Base-by-base conservation (phyloP, 768 basidiomycete genomes). In the Tulasnella sp. region DNA sequence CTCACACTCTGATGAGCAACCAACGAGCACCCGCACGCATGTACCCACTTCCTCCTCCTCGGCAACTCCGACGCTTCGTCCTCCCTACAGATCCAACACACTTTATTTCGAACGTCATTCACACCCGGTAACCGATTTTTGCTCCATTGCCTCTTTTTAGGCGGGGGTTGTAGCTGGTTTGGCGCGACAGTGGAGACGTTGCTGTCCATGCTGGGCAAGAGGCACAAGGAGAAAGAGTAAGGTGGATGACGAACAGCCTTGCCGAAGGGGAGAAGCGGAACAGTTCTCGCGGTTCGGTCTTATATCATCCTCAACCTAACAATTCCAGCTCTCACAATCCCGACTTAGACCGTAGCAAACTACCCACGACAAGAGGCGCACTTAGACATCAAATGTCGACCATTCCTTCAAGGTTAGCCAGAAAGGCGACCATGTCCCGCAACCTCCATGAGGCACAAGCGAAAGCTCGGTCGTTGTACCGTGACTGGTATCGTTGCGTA, bases 401-500 rank as follows among this genome's bases (percentile, higher is more conserved):
- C 72, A 98, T 98, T 84, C 96, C 97, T 23, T 85, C 95, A 55
- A 91, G 97, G 46, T 89, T 99, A 11, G 93, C 97, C 23, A 90
- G 89, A 80, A 82, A 89, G 7, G 88, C 92, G 4, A 86, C 87
- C 48, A 84, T 88, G n/a, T 94, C 93, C 0, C 82, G 85, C 29
- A 87, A 81, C 78, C 82, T 87, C 6, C 84, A 85, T 23, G 90
- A 93, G 71, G 91, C 93, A 7, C 89, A 92, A 40, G 85, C 85
- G 29, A 88, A 93, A 44, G 90, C 89, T 13, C 85, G 95, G 26
- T 87, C 91, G 70, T 88, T 98, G 15, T 99, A 99, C 87, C 88
- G 96, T 78, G 91, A 91, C 83, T 99, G 97, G 97, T 92, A 96
- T 83, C 92, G 98, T 79, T 88, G 91, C 70, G 97, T 98, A 82